Evolutionary conservation across 2,329 filamentous ascomycete species (phyloP).

Genomic region (Polytolypa hystricis): DNA sequence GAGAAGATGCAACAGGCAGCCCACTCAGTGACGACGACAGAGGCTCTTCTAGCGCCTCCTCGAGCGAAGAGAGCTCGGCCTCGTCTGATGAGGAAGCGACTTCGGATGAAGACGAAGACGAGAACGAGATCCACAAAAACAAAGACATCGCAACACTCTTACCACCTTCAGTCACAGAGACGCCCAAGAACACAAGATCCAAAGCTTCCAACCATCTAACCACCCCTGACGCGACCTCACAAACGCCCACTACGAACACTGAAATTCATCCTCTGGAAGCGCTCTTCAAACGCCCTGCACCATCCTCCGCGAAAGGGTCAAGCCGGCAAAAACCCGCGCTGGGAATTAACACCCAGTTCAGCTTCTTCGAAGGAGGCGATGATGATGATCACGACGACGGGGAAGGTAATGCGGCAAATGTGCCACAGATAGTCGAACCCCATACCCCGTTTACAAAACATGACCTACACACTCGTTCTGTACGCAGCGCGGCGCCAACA

Average conservation of each 20-base stretch:
- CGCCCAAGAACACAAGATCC: conserved; percentile 29
- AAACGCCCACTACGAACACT: conserved; percentile 28
- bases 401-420: conserved; percentile 23
- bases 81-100: conserved; percentile 18
- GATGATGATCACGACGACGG: conserved; percentile 41
- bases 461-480: conserved; percentile 54
- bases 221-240: not conserved
- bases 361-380: conserved; percentile 59
- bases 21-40: conserved; percentile 23
- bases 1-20: conserved; percentile 9
- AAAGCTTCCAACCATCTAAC: conserved; percentile 41
- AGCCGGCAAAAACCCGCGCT: conserved; percentile 21
- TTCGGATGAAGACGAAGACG: conserved; percentile 16
- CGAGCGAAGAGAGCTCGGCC: not conserved
- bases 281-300: conserved; percentile 66
- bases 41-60: not conserved
- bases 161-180: conserved; percentile 14
- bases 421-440: conserved; percentile 35
- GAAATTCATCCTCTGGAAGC: conserved; percentile 79
- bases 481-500: conserved; percentile 86
- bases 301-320: conserved; percentile 14
- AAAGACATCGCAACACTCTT: conserved; percentile 2
- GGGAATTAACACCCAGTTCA: conserved; percentile 53
- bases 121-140: conserved; percentile 8
- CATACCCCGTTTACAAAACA: conserved; percentile 74